Percentiles rank a stretch among this genome's conserved stretches.
Evolutionary conservation across 495 filamentous ascomycete genomes (phyloP).

Genomic region (Talaromyces proteolyticus): DNA sequence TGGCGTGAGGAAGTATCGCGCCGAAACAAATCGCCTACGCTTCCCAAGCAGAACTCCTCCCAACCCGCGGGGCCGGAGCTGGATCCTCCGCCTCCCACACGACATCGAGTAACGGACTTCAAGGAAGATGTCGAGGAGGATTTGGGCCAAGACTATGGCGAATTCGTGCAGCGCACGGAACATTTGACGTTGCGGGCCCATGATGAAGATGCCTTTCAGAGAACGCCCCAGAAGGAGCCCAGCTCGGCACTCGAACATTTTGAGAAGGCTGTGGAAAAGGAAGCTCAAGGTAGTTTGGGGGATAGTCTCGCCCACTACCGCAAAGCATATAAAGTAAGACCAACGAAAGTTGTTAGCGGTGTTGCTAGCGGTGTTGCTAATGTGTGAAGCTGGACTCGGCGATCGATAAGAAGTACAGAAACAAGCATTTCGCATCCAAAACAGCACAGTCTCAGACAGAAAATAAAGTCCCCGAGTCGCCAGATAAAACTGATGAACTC

Average conservation of each 20-base stretch:
- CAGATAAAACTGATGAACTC: slow-evolving; percentile 29
- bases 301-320: slow-evolving; percentile 88
- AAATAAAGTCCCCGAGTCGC: slow-evolving; percentile 46
- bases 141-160: slow-evolving; percentile 31
- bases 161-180: slow-evolving; percentile 34
- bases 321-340: slow-evolving; percentile 72
- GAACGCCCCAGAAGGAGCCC: slow-evolving; percentile 43
- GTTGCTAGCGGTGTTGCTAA: too few species aligned
- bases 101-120: slow-evolving; percentile 25
- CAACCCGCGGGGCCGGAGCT: slow-evolving; percentile 16
- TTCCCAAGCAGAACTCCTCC: slow-evolving; percentile 14
- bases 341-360: neutral
- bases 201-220: slow-evolving; percentile 26
- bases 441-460: slow-evolving; percentile 48
- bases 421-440: slow-evolving; percentile 78
- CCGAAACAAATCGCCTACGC: slow-evolving; percentile 27
- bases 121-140: slow-evolving; percentile 37
- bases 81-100: slow-evolving; percentile 25
- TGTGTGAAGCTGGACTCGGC: slow-evolving; percentile 62
- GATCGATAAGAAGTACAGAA: slow-evolving; percentile 80
- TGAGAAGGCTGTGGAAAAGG: slow-evolving; percentile 84
- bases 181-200: slow-evolving; percentile 21
- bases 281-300: slow-evolving; percentile 75
- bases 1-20: slow-evolving; percentile 78
- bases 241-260: slow-evolving; percentile 86